These are phyloP conservation scores for Themeda triandra DNA, from an alignment of 176 grass and related monocot genomes.

Conservation along the genomic window DNA sequence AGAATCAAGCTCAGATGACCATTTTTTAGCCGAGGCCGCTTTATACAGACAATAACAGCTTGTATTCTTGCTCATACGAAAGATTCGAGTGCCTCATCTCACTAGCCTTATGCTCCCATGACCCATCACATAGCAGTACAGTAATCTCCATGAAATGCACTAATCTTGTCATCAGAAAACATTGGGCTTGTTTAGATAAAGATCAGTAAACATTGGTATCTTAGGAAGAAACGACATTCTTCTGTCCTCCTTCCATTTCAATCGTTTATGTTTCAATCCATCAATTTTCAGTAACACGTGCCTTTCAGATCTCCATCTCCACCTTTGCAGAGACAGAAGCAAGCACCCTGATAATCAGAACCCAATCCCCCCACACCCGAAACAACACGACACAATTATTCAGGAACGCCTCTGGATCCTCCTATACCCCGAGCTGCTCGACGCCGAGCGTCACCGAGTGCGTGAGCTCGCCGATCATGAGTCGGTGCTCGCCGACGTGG, in stretches of 20 bases:
- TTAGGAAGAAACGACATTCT: constrained; percentile 30
- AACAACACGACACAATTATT: background rate
- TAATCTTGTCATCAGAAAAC: constrained; percentile 3
- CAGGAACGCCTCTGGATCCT: background rate
- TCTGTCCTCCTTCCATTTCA: constrained; percentile 33
- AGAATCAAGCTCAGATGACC: background rate
- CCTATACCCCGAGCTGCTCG: constrained; percentile 29
- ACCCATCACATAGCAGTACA: background rate
- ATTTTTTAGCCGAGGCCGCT: background rate
- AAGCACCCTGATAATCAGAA: constrained; percentile 2
- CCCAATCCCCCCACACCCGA: background rate
- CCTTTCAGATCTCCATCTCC: constrained; percentile 22
- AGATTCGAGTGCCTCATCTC: background rate
- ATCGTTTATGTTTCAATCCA: constrained; percentile 6
- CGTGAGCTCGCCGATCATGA: constrained; percentile 55
- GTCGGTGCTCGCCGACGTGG: constrained; percentile 51
- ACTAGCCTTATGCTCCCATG: background rate
- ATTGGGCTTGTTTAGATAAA: background rate
- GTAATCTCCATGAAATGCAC: background rate
- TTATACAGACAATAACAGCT: background rate
- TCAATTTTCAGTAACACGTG: constrained; percentile 20
- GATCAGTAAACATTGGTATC: constrained; percentile 16
- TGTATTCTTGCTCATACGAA: background rate
- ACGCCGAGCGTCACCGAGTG: constrained; percentile 52
- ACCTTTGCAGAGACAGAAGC: constrained; percentile 37